phyloP scores from a whole-genome alignment of 352 stramenopile genomes.

The Phytophthora tubulina region DNA sequence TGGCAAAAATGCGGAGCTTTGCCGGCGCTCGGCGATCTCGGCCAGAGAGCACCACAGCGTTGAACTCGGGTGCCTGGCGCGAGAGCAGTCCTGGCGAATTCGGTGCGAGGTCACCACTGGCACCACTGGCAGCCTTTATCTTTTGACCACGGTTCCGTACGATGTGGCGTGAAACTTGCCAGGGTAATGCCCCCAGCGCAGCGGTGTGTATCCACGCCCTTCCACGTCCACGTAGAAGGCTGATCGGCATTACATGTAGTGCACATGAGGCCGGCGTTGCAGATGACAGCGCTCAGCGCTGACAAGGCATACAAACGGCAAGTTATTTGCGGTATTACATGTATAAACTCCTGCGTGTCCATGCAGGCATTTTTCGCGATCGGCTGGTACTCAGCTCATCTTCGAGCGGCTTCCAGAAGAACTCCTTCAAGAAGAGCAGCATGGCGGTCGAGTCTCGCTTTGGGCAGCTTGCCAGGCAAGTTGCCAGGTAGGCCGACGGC shows the following conservation, averaged over 20 bases:
- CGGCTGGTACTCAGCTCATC: constrained; percentile 23
- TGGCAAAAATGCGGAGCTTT: constrained; percentile 4
- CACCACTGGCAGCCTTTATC: constrained; percentile 5
- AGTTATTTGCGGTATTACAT: neutral
- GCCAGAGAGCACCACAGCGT: constrained; percentile 5
- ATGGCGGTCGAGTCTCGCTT: too few relatives aligned
- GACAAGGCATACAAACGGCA: constrained; percentile 1
- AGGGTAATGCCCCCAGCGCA: neutral
- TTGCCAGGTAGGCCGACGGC: too few relatives aligned
- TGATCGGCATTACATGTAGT: constrained; percentile 7
- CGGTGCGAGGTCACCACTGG: neutral
- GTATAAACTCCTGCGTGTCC: constrained; percentile 10
- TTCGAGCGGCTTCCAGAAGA: constrained; percentile 1
- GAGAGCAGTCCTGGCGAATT: neutral
- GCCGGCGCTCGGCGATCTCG: neutral
- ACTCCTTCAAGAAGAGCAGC: neutral
- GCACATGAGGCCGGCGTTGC: constrained; percentile 1
- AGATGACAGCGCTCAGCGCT: constrained; percentile 6
- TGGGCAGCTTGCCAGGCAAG: too few relatives aligned
- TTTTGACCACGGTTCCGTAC: neutral
- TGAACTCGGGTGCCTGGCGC: neutral
- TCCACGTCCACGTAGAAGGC: constrained; percentile 24
- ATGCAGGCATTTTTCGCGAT: constrained; percentile 6
- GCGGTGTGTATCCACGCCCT: constrained; percentile 28
- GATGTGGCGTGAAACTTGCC: constrained; percentile 22